These are phyloP conservation scores for Colletotrichum destructivum DNA, from an alignment of 2,329 filamentous ascomycete genomes.

Conservation along the genomic window DNA sequence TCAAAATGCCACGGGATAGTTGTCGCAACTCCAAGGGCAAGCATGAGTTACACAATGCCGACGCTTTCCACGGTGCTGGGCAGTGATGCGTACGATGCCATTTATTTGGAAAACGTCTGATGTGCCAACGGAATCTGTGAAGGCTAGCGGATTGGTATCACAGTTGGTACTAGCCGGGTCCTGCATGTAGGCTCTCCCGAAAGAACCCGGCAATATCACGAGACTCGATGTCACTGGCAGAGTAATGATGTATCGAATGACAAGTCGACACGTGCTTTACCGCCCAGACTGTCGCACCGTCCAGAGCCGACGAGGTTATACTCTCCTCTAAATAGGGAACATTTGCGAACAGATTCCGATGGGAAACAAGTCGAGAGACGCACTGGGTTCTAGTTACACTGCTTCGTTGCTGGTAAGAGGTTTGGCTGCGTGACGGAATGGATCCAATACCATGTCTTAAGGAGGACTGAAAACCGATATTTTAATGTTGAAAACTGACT, in stretches of 20 bases:
- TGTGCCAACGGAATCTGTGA: conserved; percentile 25
- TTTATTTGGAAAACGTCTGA: conserved; percentile 15
- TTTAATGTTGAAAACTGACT: neutral
- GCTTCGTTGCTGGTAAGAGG: neutral
- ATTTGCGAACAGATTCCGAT: neutral
- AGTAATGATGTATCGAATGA: neutral
- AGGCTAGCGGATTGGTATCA: too few species aligned
- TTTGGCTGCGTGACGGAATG: neutral
- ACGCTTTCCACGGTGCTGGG: neutral
- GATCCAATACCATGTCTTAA: neutral
- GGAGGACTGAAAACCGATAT: neutral
- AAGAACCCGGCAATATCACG: neutral
- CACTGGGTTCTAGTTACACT: conserved; percentile 14
- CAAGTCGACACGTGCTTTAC: neutral
- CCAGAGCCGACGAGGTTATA: neutral
- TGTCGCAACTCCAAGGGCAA: neutral
- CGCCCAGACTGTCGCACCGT: neutral
- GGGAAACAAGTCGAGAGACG: neutral
- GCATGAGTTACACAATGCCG: neutral
- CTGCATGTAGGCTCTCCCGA: neutral
- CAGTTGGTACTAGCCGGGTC: neutral
- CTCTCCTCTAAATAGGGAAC: neutral
- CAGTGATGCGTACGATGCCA: neutral
- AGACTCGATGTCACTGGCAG: neutral
- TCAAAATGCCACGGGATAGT: neutral